Base-by-base conservation (phyloP, 768 basidiomycete genomes). In the Myochromella boudieri region DNA sequence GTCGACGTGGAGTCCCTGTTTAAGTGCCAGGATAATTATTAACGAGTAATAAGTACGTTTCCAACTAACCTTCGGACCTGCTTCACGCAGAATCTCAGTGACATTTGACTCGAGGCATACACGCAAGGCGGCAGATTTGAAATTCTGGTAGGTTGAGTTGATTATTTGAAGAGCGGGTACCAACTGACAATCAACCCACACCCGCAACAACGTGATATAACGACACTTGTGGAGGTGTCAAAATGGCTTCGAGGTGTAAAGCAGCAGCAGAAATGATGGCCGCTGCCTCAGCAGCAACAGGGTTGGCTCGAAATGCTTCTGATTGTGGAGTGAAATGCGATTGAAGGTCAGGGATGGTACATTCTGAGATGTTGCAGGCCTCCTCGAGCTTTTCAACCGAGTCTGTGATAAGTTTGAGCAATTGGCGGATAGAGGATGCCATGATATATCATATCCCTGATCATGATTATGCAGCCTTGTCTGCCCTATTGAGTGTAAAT, bases 61-160 rank as follows among this genome's bases (percentile, higher is more conserved):
- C 6, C 10, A 32, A 51, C 48, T 11, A 21, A 64, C 64, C 46
- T 61, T 20, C 3, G 58, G 56, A 6, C 70, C 70, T 7, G 63
- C 67, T 38, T 66, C 67, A 1, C 66, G 60, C n/a, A 72, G 49
- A 15, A 70, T 67, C 42, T 70, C 68, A 2, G 57, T 59, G n/a
- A 66, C 66, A 42, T 65, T 58, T 3, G 60, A 56, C 33, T 68
- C 61, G 18, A 67, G 43, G 14, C 54, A 60, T 1, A 59, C 59
- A 3, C 66, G 54, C 3, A 69, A 53, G 1, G 60, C 58, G 2
- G 60, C 46, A 2, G 66, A 56, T 46, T 60, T 57, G 36, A 55
- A 55, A 42, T 61, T 53, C 64, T 67, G 18, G 28, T 8, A 34
- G 6, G 33, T 17, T 6, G n/a, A 7, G 6, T 4, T 15, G 14